Evolutionary conservation across 208 protist species (phyloP).

Genomic region (Leishmania martiniquensis): DNA sequence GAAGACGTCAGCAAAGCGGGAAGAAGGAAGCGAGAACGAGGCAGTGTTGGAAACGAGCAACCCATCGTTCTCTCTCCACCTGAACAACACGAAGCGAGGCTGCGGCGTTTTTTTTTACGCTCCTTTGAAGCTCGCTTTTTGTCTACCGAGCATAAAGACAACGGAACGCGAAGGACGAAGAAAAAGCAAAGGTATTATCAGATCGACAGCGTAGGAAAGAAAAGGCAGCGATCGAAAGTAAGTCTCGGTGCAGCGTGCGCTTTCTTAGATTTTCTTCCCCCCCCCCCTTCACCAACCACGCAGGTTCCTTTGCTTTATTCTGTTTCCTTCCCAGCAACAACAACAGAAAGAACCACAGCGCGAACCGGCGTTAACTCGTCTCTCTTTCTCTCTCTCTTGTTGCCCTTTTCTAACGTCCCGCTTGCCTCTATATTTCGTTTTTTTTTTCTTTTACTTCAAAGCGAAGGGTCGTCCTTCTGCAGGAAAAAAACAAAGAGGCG

Average conservation of each 20-base stretch:
- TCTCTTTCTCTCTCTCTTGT: neutral
- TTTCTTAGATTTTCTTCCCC: neutral
- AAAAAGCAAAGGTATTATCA: neutral
- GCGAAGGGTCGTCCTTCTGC: no score
- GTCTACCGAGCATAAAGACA: neutral
- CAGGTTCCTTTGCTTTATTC: neutral
- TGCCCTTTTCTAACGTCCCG: neutral
- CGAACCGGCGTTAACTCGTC: neutral
- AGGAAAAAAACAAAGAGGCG: no score
- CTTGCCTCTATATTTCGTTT: neutral
- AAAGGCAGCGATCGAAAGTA: neutral
- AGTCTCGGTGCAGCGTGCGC: neutral
- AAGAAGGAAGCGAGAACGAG: neutral
- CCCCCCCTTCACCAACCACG: neutral
- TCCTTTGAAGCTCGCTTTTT: neutral
- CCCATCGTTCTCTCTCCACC: neutral
- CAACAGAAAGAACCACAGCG: neutral
- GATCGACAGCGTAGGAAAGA: neutral
- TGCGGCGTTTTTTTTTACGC: neutral
- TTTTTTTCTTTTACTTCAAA: neutral
- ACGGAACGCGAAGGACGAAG: neutral
- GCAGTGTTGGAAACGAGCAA: neutral
- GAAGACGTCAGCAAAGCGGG: neutral
- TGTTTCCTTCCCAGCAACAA: neutral
- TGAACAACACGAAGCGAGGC: neutral